Evolutionary conservation across 2,329 filamentous ascomycete species (phyloP), one percentile per base, ranked within the genome.

Genomic region (Ascochyta viciae-villosae): DNA sequence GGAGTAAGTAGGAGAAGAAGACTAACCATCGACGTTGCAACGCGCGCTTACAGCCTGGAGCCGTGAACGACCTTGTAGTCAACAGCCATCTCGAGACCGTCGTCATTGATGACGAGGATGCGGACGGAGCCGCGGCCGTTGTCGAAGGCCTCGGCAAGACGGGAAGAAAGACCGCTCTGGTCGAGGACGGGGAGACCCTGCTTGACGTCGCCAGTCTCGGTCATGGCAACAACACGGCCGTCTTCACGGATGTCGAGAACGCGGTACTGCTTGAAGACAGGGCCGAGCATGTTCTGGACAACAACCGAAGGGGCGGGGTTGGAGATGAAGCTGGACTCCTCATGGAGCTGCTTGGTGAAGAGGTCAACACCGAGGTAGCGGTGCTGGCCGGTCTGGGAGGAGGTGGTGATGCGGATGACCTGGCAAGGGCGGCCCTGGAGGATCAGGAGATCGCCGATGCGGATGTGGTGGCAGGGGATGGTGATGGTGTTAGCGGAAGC

Each of bases 211-310:
- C 95, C 93, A 65, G 89, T 91, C 89, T 99, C 95, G 77, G 95
- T 99, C 93, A 99, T 98, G 84, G 93, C 93, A 67, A 96, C 92
- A 75, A 99, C 79, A 69, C 82, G 80, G 74, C 85, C 84, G 72
- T 88, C 93, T 67, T 96, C 91, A 79, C 92, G 89, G 80, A 99
- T 89, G 84, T 99, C 95, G 62, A 99, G 89, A 77, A 99, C 94
- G 76, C 95, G 93, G 89, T 99, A 99, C 87, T 98, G 95, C 92
- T 98, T 98, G 92, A 98, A 97, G 83, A 98, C 88, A 64, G 95
- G 95, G 72, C 94, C 95, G 68, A 96, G 90, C 92, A 99, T 98
- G 83, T 94, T 98, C 89, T 99, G 95, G 74, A 99, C 94, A 64
- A 98, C 88, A 60, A 99, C 95, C 70, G 91, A 96, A 70, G 94